Evolutionary conservation across 208 protist genomes (phyloP).

Genomic region (Histomonas meleagridis): DNA sequence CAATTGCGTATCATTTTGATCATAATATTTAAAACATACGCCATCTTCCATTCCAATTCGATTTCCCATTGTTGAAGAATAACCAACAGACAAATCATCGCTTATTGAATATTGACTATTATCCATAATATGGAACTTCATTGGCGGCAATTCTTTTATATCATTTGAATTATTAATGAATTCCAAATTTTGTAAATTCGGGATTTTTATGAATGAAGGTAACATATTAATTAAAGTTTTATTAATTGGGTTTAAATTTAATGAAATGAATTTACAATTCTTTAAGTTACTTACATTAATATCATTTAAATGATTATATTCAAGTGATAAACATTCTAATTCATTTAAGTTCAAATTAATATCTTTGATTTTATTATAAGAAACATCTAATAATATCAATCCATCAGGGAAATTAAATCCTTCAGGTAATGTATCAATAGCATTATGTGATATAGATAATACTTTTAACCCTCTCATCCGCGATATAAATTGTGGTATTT

Average conservation of each 20-base stretch:
- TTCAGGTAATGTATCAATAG: neutral
- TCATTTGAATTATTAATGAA: neutral
- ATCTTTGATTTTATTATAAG: neutral
- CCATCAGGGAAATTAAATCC: neutral
- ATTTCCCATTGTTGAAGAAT: neutral
- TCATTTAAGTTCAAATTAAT: no score
- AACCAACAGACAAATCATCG: neutral
- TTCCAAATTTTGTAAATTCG: neutral
- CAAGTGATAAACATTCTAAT: no score
- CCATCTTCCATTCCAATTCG: conserved; percentile 12
- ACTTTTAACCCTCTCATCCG: neutral
- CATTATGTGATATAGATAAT: neutral
- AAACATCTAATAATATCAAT: neutral
- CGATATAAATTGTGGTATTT: neutral
- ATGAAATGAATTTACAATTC: no score
- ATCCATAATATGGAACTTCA: neutral
- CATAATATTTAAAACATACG: neutral
- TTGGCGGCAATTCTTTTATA: neutral
- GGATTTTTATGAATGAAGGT: no score
- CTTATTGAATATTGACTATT: neutral
- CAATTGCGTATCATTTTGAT: neutral
- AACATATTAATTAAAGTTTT: no score
- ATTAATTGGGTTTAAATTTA: no score
- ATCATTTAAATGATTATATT: no score
- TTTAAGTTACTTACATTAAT: no score